Evolutionary conservation across 345 rosid species (phyloP).

Genomic region (Capsella bursapastoris): DNA sequence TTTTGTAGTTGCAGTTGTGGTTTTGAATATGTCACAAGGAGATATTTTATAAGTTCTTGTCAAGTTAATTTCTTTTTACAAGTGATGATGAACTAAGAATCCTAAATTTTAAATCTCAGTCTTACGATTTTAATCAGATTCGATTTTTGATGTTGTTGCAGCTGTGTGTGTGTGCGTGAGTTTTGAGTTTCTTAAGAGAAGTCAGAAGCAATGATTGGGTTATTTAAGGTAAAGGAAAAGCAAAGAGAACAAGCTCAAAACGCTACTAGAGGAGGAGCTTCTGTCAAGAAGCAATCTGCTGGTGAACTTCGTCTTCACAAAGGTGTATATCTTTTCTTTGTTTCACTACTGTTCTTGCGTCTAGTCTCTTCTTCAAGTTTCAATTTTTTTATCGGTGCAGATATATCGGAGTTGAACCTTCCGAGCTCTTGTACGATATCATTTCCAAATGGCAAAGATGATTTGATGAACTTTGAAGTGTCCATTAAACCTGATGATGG

Average conservation of each 20-base stretch:
- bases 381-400: conserved; percentile 35
- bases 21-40: background rate
- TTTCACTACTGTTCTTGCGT: background rate
- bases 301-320: conserved; percentile 89
- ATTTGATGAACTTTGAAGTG: conserved; percentile 82
- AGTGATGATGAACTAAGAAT: conserved; percentile 12
- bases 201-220: conserved; percentile 69
- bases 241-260: conserved; percentile 80
- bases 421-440: conserved; percentile 67
- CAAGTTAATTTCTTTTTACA: no score
- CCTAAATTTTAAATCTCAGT: background rate
- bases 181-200: conserved; percentile 17
- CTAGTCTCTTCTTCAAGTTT: background rate
- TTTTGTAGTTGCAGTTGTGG: background rate
- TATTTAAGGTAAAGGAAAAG: conserved; percentile 84
- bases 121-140: background rate
- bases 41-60: background rate
- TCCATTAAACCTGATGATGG: conserved; percentile 87
- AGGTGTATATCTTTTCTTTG: conserved; percentile 50
- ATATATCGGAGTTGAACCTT: conserved; percentile 79
- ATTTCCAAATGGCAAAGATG: conserved; percentile 86
- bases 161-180: background rate
- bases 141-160: conserved; percentile 3
- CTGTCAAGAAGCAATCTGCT: conserved; percentile 74
- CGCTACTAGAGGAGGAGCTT: conserved; percentile 58